Evolutionary conservation across 2,329 filamentous ascomycete genomes (phyloP), one percentile per base, ranked within the genome.

Genomic region (Beauveria sp.): DNA sequence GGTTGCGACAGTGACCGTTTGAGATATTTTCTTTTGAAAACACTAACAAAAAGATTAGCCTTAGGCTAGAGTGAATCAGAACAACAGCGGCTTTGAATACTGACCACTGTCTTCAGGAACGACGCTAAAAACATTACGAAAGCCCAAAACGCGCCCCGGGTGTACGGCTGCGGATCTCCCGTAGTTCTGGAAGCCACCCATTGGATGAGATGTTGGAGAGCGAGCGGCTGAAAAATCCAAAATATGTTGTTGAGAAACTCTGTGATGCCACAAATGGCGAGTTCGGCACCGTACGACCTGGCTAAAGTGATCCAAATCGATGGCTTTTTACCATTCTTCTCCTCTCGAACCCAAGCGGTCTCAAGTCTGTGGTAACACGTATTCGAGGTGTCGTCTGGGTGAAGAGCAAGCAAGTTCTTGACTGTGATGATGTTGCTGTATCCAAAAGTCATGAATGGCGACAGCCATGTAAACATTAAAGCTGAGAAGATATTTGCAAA

Each of bases 91-190:
- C 57, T 60, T 40, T 53, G 57, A 53, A 60, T 60, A 60, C 57
- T 60, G 48, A 60, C 83, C 75, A 86, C 90, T 57, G 85, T 84
- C 0, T 92, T 96, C 75, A 96, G 92, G 46, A 86, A 79, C n/a
- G 90, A 80, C 18, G 91, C 93, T 9, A 53, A 60, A 46, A 60
- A 60, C 57, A 60, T 53, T 53, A 24, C 40, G 57, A 53, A 60
- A 60, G 57, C 57, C 57, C 57, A 60, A 48, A 60, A 53, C 26
- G 49, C 57, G 40, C 57, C 57, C 38, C 38, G 40, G 57, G 57
- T 53, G 48, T 53, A 60, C 40, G 57, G 57, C 57, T 60, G 48
- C 57, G 57, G 57, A 60, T 53, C 57, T 60, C 49, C 57, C 57
- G 57, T 60, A 26, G 49, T 60, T 53, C 57, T 60, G 49, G 57